Evolutionary conservation across 1,284 basidiomycete species (phyloP), one percentile per base, ranked within the genome.

Genomic region (Fomitiporia mediterranea): DNA sequence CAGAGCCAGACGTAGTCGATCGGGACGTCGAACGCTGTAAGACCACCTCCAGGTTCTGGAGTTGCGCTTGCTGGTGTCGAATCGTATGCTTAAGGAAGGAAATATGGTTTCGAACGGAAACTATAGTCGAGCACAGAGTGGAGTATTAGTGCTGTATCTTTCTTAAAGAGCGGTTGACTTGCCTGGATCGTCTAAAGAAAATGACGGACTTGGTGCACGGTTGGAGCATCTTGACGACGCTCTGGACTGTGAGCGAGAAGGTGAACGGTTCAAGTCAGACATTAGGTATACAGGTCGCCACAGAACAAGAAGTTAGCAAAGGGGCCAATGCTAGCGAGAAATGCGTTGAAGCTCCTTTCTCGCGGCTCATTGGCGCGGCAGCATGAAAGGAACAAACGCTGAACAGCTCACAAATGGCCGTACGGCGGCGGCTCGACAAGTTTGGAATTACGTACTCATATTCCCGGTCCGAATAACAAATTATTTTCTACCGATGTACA

Each of bases 41-140:
- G 52, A 79, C 73, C 64, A 74, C 84, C 68, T 89, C 87, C 48
- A 88, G 77, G 42, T 67, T 74, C 61, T 83, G 77, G 44, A 89
- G 69, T 63, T 89, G 86, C 11, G 86, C 86, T 71, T 81, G 84
- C 65, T 89, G 84, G 65, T 89, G 86, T 60, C 88, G 74, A 62
- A 90, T 90, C 65, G 76, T 81, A 66, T 90, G 87, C 69, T 83
- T 87, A 63, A 89, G 71, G 39, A 82, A 82, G 59, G 86, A 87
- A 69, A 90, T 84, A 61, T 89, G 85, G 61, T 78, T 82, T 57
- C 86, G 80, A 57, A 88, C 74, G 61, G 81, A 77, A 65, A 88
- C 86, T 89, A 62, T 42, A 63, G 25, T n/a, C 27, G 27, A 21
- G 23, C n/a, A n/a, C 34, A 21, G 17, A 19, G 27, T 21, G 42